Evolutionary conservation across 2,329 filamentous ascomycete species (phyloP).

Genomic region (Aspergillus tanneri): DNA sequence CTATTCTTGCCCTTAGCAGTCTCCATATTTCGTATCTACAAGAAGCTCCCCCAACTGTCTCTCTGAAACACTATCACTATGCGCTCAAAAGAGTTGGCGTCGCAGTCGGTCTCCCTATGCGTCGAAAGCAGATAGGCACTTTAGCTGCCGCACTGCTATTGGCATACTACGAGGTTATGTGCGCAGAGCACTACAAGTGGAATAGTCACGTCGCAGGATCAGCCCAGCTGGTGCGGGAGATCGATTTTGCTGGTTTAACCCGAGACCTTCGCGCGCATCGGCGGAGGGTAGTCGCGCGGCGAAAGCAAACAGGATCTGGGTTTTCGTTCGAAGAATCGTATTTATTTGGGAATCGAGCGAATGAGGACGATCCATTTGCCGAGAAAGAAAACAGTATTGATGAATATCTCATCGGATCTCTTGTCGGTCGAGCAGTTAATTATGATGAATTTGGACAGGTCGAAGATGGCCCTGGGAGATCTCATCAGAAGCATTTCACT

Average conservation of each 20-base stretch:
- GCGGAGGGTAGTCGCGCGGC: constrained; percentile 44
- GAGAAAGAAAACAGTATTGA: constrained; percentile 52
- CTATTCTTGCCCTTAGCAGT: constrained; percentile 82
- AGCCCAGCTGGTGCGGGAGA: constrained; percentile 76
- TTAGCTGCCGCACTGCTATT: constrained; percentile 85
- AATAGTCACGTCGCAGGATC: constrained; percentile 86
- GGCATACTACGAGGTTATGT: constrained; percentile 91
- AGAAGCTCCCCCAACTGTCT: constrained; percentile 69
- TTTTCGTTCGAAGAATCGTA: constrained; percentile 19
- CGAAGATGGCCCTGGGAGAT: constrained; percentile 28
- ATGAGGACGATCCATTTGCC: constrained; percentile 44
- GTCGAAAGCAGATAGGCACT: constrained; percentile 73
- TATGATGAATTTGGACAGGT: constrained; percentile 60
- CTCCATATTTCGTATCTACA: constrained; percentile 85
- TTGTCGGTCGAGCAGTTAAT: constrained; percentile 58
- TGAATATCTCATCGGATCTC: constrained; percentile 56
- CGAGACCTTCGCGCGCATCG: constrained; percentile 67
- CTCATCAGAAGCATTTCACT: constrained; percentile 38
- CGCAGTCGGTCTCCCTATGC: constrained; percentile 67
- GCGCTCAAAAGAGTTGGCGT: constrained; percentile 75
- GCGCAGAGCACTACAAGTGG: constrained; percentile 93
- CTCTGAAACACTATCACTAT: constrained; percentile 88
- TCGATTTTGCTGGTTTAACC: constrained; percentile 73
- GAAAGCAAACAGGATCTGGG: constrained; percentile 25
- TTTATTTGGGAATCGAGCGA: constrained; percentile 35